Evolutionary conservation across 148 eudicot genomes (phyloP), one percentile per base, ranked within the genome.

Genomic region (Silene conica): DNA sequence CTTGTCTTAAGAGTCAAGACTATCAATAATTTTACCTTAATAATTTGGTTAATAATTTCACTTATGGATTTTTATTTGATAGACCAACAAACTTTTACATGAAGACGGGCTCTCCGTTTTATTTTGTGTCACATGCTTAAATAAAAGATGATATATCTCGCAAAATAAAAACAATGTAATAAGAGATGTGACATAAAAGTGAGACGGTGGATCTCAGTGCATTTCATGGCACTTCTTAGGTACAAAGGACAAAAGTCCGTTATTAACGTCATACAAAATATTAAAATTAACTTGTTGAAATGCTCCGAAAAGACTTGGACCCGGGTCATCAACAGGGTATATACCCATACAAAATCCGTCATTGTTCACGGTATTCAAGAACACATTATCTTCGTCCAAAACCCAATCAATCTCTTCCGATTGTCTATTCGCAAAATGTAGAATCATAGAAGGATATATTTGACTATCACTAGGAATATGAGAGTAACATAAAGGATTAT

Each of bases 241-340:
- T 21, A 73, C 75, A 45, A 73, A 73, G 9, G 13, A 73, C 21
- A 73, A 43, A 22, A 61, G 43, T n/a, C 21, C 14, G 0, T 73
- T 22, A 10, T 14, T 41, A 41, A 61, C 67, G 22, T 60, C 67
- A 61, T 60, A 45, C 15, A 73, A 48, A 31, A 73, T 19, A 52
- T 26, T 60, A 22, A 73, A 73, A 73, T 73, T 73, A 15, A 55
- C 75, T 20, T 73, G 75, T 73, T 73, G 75, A 73, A 60, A 73
- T 22, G 75, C 75, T 43, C 75, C 75, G 4, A 60, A 73, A n/a
- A 73, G 19, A 22, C 54, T 60, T 20, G 75, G 75, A 21, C 75
- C 75, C 1, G 75, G 76, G 22, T 63, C 76, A 62, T 62, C 46
- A 25, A 6, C 16, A 0, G 56, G 2, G 16, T 19, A 14, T 14